phyloP scores from a whole-genome alignment of 768 basidiomycete genomes.

The Hericium rajendrae region DNA sequence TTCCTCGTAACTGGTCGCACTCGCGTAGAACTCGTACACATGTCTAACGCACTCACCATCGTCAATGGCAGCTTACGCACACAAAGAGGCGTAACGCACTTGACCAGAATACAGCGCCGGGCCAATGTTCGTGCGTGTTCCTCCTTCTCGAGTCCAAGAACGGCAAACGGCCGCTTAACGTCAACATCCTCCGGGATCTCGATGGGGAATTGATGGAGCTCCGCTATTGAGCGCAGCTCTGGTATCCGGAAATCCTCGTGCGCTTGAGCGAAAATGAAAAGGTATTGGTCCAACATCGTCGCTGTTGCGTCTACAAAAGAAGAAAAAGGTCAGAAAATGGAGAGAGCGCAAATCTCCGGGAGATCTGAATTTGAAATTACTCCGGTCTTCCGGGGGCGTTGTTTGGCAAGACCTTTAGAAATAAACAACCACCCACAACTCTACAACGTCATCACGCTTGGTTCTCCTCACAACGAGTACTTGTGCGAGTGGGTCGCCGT shows the following conservation, averaged over 20 bases:
- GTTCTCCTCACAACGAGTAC: neutral
- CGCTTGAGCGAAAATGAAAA: constrained; percentile 72
- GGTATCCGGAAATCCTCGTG: constrained; percentile 81
- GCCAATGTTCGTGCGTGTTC: constrained; percentile 69
- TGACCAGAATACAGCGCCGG: constrained; percentile 71
- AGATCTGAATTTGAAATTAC: neutral
- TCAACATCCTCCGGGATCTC: constrained; percentile 36
- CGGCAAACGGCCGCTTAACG: constrained; percentile 61
- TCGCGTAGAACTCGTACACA: constrained; percentile 69
- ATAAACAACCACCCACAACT: neutral
- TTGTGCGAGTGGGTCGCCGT: too few species aligned
- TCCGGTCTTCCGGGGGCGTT: neutral
- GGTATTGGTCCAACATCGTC: constrained; percentile 26
- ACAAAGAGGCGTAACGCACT: constrained; percentile 36
- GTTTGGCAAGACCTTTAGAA: neutral
- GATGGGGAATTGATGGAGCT: constrained; percentile 60
- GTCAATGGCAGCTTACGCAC: neutral
- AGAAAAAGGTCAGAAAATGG: too few species aligned
- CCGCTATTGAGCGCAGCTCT: constrained; percentile 68
- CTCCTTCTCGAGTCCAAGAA: constrained; percentile 58
- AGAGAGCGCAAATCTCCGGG: neutral
- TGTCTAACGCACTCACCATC: constrained; percentile 36
- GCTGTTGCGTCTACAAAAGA: neutral
- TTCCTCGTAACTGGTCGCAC: constrained; percentile 57
- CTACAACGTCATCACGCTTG: neutral